Base-by-base conservation (phyloP, 2,329 filamentous ascomycete genomes). In the Amauroascus niger region DNA sequence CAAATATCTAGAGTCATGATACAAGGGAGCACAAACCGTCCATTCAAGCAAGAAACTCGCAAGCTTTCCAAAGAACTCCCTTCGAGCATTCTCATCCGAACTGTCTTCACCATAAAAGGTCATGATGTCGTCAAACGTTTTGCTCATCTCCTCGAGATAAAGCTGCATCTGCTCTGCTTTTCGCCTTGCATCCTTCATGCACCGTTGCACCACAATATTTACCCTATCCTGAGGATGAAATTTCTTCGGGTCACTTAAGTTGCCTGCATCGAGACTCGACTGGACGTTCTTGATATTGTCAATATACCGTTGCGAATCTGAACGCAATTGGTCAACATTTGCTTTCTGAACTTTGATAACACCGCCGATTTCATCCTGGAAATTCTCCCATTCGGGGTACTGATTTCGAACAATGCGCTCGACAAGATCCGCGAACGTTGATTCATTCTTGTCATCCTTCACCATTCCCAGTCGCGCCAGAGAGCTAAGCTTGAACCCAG, bases 371-470 rank as follows among this genome's bases (percentile, higher is more conserved):
- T 98, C 91, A 8, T 87, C 82, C 16, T 82, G 76, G 69, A 97
- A 97, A 32, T 79, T 79, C 70, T 96, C 90, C 87, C 90, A 97
- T 69, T 96, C 88, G 1, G 91, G 87, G 61, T 97, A 98, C 67
- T 97, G 91, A 66, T 88, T 93, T 59, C 93, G 86, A 55, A 97
- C 91, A 61, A 96, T 95, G 61, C 91, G 86, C 71, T 98, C 93
- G 41, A 98, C 89, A 41, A 97, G 80, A 70, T 98, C 93, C 54
- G 91, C 89, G 66, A 98, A 86, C 0, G 89, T 96, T 1, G 88
- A 91, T 70, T 97, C 87, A 70, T 98, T 98, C 79, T 96, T 96
- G 75, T 95, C 89, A 67, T 98, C 93, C 74, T 98, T 98, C 65
- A 97, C 88, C 90, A 98, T 97, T 57, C 86, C 90, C 53, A 98